Evolutionary conservation across 2,329 filamentous ascomycete species (phyloP).

Genomic region (Seiridium cupressi): DNA sequence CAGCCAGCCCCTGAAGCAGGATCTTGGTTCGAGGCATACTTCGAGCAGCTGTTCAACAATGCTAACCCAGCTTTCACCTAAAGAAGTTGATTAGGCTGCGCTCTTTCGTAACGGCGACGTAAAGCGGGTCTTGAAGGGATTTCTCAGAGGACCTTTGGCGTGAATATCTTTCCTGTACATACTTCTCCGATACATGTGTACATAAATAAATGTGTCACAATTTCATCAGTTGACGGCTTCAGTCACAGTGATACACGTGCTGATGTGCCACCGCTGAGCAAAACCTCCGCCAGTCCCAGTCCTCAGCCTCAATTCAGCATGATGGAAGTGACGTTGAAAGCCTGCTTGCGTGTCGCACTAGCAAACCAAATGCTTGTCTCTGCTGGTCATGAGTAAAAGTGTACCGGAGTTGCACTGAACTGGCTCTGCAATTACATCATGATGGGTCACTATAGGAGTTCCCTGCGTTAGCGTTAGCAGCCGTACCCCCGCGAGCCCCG

Average conservation of each 20-base stretch:
- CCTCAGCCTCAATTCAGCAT: neutral
- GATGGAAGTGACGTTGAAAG: neutral
- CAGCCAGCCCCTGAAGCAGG: slow-evolving; percentile 69
- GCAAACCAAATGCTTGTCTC: neutral
- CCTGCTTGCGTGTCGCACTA: neutral
- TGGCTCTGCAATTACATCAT: slow-evolving; percentile 7
- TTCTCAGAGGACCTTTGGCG: too few species aligned
- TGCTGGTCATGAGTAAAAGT: neutral
- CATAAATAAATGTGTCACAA: neutral
- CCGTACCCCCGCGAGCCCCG: neutral
- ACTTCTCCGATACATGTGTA: neutral
- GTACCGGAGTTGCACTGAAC: neutral
- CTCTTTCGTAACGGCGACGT: too few species aligned
- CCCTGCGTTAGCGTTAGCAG: slow-evolving; percentile 2
- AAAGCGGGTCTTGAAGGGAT: too few species aligned
- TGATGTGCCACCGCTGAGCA: too few species aligned
- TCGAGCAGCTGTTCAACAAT: slow-evolving; percentile 54
- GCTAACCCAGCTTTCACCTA: slow-evolving; percentile 51
- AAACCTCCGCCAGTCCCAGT: neutral
- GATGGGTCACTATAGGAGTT: neutral
- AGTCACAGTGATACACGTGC: too few species aligned
- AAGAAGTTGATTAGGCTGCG: neutral
- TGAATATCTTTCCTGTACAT: neutral
- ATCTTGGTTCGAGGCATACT: slow-evolving; percentile 64
- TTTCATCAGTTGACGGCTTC: too few species aligned